These are phyloP conservation scores for Spathaspora sp. DNA, from an alignment of 805 yeast species.

Conservation along the genomic window DNA sequence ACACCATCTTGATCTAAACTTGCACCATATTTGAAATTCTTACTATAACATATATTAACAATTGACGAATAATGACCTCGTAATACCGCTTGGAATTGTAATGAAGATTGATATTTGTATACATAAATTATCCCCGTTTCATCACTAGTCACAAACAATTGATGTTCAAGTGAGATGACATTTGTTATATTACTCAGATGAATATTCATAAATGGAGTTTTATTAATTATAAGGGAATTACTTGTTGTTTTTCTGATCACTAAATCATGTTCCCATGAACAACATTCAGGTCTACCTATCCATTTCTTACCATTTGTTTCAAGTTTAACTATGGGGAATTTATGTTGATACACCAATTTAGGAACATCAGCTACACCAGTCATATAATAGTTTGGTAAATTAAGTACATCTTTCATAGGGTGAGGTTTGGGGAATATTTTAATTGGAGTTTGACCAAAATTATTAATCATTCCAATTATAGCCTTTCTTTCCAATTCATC, in stretches of 20 bases:
- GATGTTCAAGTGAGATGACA: slow-evolving; percentile 39
- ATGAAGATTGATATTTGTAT: slow-evolving; percentile 44
- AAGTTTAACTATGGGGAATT: slow-evolving; percentile 38
- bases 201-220: slow-evolving; percentile 39
- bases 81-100: slow-evolving; percentile 42
- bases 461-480: slow-evolving; percentile 79
- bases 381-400: slow-evolving; percentile 32
- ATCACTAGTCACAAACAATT: slow-evolving; percentile 46
- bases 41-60: slow-evolving; percentile 43
- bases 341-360: slow-evolving; percentile 39
- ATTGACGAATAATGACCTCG: slow-evolving; percentile 58
- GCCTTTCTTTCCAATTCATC: slow-evolving; percentile 75
- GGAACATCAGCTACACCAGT: slow-evolving; percentile 33
- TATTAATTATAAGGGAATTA: slow-evolving; percentile 40
- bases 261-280: slow-evolving; percentile 33
- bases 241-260: slow-evolving; percentile 31
- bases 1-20: slow-evolving; percentile 54
- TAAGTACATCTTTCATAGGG: slow-evolving; percentile 43
- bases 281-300: slow-evolving; percentile 47
- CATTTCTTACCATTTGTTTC: slow-evolving; percentile 43
- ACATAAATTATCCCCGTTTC: slow-evolving; percentile 58
- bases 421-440: slow-evolving; percentile 71
- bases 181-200: slow-evolving; percentile 36
- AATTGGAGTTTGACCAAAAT: slow-evolving; percentile 87
- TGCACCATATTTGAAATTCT: slow-evolving; percentile 51